Base-by-base conservation (phyloP, 768 basidiomycete genomes). In the Dacryopinax primogenitus region DNA sequence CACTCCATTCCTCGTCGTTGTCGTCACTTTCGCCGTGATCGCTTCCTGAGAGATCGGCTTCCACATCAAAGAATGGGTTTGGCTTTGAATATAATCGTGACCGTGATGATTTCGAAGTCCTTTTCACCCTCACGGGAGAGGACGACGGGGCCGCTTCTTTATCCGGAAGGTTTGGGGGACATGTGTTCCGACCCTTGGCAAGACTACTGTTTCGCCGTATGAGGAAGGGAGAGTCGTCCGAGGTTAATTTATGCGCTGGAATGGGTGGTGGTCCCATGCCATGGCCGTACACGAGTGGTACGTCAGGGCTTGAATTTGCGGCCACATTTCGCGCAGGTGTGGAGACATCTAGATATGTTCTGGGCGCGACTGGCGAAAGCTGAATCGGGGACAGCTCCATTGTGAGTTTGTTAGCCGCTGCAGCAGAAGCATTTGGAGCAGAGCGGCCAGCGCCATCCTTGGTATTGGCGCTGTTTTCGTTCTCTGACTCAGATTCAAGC, bases 31-130 rank as follows among this genome's bases (percentile, higher is more conserved):
- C 81, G 69, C 85, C 86, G 64, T 79, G 78, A 70, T 92, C 90
- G 65, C 89, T 88, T 21, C 89, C 90, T 9, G 91, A 92, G 70
- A 91, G 90, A 18, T 74, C 74, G 1, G 90, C 90, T 71, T 85
- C 86, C 34, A 82, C 77, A 69, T 89, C 88, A 63, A 89, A 78
- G 71, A 85, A 77, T 0, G 62, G 64, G 41, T 70, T 66, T 4
- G 62, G 41, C 13, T 66, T 58, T 33, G 47, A 35, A 44, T 65
- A 63, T 33, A 33, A 30, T 23, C 44, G 47, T 13, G 35, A 33
- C 4, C 62, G 64, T 1, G 33, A 58, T 21, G 37, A 16, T 18
- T 64, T 23, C 32, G 51, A 28, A 1, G 28, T 62, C 16, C 61
- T 63, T 33, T 44, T 36, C 9, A 6, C 12, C 63, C 34, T 33